Evolutionary conservation across 2,329 filamentous ascomycete genomes (phyloP), one percentile per base, ranked within the genome.

Genomic region (Aspergillus tubingensis): DNA sequence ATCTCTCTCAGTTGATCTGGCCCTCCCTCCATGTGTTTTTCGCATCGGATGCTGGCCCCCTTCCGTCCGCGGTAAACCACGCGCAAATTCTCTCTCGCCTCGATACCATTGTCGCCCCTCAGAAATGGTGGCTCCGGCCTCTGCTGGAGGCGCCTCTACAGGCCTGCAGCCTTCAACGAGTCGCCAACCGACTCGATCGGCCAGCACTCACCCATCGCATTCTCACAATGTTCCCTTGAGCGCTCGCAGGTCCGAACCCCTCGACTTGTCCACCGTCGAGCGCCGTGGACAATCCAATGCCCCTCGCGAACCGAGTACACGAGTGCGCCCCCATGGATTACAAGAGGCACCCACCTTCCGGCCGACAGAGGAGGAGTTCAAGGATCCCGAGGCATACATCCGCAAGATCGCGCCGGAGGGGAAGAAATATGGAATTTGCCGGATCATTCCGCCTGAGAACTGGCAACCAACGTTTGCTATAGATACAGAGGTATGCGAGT

Each of bases 381-480:
- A 89, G 71, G 93, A 99, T 70, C 95, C 95, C 0, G 88, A 96
- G 72, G 90, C 91, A 69, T 99, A 97, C 72, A 93, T 99, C 69
- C 88, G 88, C 74, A 97, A 94, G 77, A 97, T 99, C 67, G 83
- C 88, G 1, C 88, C 91, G 1, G 92, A 97, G 74, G 95, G 91
- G 23, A 86, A 84, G 66, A 87, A 93, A 70, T 98, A 91, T 77
- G 95, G 95, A 54, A 91, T 99, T 57, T 93, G 92, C 84, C 96
- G 97, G 78, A 91, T 99, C 63, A 91, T 99, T 59, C 95, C 95
- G 5, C 95, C 95, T 0, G 91, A 95, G 64, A 88, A 85, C 36
- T 99, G 95, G 95, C 94, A 96, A 71, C 95, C 95, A 7, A 85
- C 92, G 15, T 98, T 99, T 76, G 93, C 93, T 47, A 96, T 99